phyloP scores from a whole-genome alignment of 2,329 filamentous ascomycete species.

The Colletotrichum sublineola region DNA sequence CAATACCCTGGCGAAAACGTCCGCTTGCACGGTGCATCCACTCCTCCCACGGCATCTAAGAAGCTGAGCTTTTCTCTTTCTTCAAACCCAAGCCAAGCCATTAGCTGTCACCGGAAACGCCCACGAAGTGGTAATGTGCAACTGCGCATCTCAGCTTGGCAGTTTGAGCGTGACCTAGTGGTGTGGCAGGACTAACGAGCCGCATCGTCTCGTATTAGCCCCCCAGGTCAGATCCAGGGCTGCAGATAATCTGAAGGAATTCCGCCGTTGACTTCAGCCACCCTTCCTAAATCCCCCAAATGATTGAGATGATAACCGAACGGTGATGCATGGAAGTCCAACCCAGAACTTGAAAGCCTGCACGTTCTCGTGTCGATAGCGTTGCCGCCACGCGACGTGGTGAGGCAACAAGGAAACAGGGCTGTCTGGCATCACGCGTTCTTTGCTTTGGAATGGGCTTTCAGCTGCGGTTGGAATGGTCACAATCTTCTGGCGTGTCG shows the following conservation, averaged over 20 bases:
- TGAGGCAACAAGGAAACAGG: constrained; percentile 25
- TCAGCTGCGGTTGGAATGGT: constrained; percentile 25
- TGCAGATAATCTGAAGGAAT: constrained; percentile 25
- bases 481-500: constrained; percentile 27
- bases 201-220: constrained; percentile 8
- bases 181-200: constrained; percentile 27
- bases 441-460: constrained; percentile 7
- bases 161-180: constrained; percentile 30
- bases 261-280: constrained; percentile 11
- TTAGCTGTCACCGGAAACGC: constrained; percentile 18
- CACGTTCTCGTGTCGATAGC: constrained; percentile 29
- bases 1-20: neutral
- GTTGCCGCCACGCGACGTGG: constrained; percentile 18
- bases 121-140: constrained; percentile 12
- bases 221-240: neutral
- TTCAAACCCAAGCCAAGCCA: constrained; percentile 28
- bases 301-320: constrained; percentile 27
- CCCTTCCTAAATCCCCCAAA: neutral
- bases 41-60: neutral
- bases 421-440: constrained; percentile 6
- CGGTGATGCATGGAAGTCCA: constrained; percentile 37
- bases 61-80: constrained; percentile 4
- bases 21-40: constrained; percentile 7
- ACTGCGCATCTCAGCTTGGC: constrained; percentile 37
- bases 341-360: constrained; percentile 19